Percentiles rank a stretch among this genome's conserved stretches.
Conservation (phyloP, 768 basidiomycete genomes). For the Arthromyces matolae region DNA sequence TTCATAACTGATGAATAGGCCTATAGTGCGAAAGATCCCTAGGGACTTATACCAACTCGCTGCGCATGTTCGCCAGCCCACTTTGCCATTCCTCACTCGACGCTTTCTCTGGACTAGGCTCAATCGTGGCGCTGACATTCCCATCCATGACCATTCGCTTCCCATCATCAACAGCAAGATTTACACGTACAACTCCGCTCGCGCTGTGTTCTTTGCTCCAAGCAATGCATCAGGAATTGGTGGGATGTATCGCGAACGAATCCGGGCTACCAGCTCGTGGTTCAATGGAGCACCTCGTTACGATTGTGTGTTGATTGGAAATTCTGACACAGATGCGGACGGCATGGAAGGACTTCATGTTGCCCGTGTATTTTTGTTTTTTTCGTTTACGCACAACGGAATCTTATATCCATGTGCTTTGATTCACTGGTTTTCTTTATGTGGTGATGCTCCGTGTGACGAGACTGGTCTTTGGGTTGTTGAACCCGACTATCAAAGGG, state of each 20-base stretch:
- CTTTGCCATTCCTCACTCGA: neutral
- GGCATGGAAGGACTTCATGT: constrained; percentile 17
- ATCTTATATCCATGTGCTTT: constrained; percentile 22
- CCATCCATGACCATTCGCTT: neutral
- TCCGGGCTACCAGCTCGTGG: constrained; percentile 1
- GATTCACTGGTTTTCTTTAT: constrained; percentile 22
- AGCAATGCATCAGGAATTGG: constrained; percentile 2
- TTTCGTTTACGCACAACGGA: constrained; percentile 16
- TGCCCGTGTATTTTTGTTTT: constrained; percentile 20
- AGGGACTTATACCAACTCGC: neutral
- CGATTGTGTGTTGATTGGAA: neutral
- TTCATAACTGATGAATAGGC: neutral
- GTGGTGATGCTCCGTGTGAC: constrained; percentile 6
- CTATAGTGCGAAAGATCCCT: neutral
- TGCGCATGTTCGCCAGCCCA: neutral
- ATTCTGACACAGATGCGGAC: neutral
- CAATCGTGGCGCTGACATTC: constrained; percentile 5
- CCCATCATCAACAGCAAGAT: neutral
- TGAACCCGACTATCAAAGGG: neutral
- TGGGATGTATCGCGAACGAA: constrained; percentile 2
- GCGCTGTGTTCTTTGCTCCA: constrained; percentile 5
- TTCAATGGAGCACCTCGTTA: neutral
- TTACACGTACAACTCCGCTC: constrained; percentile 2
- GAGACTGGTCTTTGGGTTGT: neutral
- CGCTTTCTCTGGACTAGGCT: constrained; percentile 17